Base-by-base conservation (phyloP, 179 eudicot species). In the Monotropa hypopitys region DNA sequence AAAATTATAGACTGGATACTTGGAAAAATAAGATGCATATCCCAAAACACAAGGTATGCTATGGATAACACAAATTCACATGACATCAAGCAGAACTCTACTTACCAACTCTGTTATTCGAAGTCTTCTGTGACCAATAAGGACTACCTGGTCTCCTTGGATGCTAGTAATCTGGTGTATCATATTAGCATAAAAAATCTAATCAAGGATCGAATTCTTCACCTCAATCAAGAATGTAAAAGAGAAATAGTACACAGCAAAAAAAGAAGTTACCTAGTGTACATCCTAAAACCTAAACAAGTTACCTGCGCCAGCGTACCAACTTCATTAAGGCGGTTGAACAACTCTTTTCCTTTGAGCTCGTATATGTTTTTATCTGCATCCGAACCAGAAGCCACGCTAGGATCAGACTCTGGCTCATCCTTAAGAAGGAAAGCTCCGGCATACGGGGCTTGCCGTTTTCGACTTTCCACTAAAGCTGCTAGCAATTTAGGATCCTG, bases 361-460 rank as follows among this genome's bases (percentile, higher is more conserved):
- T 95, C 93, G 75, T 86, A 77, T 56, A 90, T 81, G 68, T 81
- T 89, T 81, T 94, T 92, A 72, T 91, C 99, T 32, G 89, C 16
- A 66, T 96, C 96, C 18, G 89, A 78, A 50, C 85, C 88, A 78
- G 88, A 78, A 35, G 71, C 62, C 33, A 81, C 38, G 32, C 66
- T 73, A 47, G 90, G 78, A 77, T 90, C 91, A 70, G 76, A 46
- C 57, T 82, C 97, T 62, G 90, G 86, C 40, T 89, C 96, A 65
- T 96, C 99, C 87, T 91, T 93, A 43, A 96, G 83, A 71, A 96
- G 92, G 78, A 96, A 96, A 40, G 99, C 99, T 72, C 98, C 99
- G 80, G 99, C 97, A 84, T 89, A 96, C 26, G 99, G 97, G 43
- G 98, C 92, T 79, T 91, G 97, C 73, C 96, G 85, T 80, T 89